Evolutionary conservation across 495 filamentous ascomycete species (phyloP).

Genomic region (Aspergillus sparsus): DNA sequence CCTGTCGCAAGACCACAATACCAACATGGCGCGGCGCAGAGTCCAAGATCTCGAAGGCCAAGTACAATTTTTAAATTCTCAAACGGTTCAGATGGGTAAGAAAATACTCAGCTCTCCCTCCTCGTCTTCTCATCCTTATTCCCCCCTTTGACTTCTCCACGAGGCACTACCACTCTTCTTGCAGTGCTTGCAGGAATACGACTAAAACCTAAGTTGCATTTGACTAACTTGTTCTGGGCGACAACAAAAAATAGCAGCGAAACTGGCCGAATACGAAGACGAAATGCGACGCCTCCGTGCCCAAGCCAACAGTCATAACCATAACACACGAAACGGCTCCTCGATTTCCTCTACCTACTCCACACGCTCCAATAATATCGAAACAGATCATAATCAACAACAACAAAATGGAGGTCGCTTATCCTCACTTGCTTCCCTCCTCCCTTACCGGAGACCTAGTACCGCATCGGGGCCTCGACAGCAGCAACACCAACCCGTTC

Average conservation of each 20-base stretch:
- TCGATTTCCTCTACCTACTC: constrained; percentile 39
- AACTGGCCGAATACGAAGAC: constrained; percentile 94
- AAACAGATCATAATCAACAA: constrained; percentile 17
- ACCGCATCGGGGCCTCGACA: constrained; percentile 44
- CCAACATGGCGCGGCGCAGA: constrained; percentile 61
- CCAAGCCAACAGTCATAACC: constrained; percentile 32
- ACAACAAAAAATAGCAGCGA: constrained; percentile 53
- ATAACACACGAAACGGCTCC: constrained; percentile 32
- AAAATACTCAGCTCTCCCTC: constrained; percentile 6
- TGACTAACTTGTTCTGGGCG: constrained; percentile 12
- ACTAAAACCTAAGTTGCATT: too few relatives aligned
- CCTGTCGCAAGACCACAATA: constrained; percentile 30
- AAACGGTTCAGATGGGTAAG: constrained; percentile 73
- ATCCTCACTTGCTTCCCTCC: constrained; percentile 65
- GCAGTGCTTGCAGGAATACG: background rate
- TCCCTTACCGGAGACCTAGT: constrained; percentile 59
- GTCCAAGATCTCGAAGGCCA: constrained; percentile 84
- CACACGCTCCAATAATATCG: constrained; percentile 25
- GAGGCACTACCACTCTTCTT: background rate
- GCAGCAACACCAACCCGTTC: constrained; percentile 25
- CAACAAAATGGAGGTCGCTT: constrained; percentile 44
- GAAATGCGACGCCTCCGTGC: constrained; percentile 70
- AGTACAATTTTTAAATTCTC: constrained; percentile 69
- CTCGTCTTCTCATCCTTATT: constrained; percentile 14
- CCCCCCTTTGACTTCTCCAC: background rate